Base-by-base conservation (phyloP, 768 basidiomycete genomes). In the Podaxis mareebaensis region DNA sequence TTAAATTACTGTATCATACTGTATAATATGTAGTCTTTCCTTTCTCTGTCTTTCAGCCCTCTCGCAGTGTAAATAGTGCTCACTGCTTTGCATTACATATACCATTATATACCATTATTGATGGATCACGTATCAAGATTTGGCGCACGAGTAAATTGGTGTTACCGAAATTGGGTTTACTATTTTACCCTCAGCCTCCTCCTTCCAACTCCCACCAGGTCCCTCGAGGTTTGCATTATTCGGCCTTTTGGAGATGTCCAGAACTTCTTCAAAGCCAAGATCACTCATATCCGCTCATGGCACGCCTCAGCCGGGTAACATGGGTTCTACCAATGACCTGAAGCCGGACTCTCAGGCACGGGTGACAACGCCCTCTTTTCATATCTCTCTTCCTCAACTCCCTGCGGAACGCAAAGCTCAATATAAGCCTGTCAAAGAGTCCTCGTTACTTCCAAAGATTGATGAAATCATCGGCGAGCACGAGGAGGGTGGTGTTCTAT, bases 401-500 rank as follows among this genome's bases (percentile, higher is more conserved):
- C 65, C 77, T 42, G 62, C 75, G 4, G 72, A 75, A 10, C 66
- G 75, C 64, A 85, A 79, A 66, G 64, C 67, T 10, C 72, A 77
- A 46, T 87, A 87, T 65, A 77, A 78, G 60, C 66, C 71, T 12
- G 60, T 71, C 3, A 70, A 73, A 12, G 73, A 75, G 42, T 72
- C 70, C 52, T 75, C 76, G 51, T 72, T 80, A 30, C 73, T 53
- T 40, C 49, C 57, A 15, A 66, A 68, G 17, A 64, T 78, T 7
- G 74, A 77, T 64, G 78, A 83, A 65, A 77, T 92, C 28, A 80
- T 91, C 63, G 89, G 89, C 6, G 86, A 90, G 70, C 80, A 82
- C 64, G 58, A 66, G 11, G 73, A 80, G 4, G 73, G 69, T 6
- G 68, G 66, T 22, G 69, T 72, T n/a, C 69, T 77, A 17, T 89